These are phyloP conservation scores for Echium plantagineum DNA, from an alignment of 257 asterid species.

Conservation along the genomic window DNA sequence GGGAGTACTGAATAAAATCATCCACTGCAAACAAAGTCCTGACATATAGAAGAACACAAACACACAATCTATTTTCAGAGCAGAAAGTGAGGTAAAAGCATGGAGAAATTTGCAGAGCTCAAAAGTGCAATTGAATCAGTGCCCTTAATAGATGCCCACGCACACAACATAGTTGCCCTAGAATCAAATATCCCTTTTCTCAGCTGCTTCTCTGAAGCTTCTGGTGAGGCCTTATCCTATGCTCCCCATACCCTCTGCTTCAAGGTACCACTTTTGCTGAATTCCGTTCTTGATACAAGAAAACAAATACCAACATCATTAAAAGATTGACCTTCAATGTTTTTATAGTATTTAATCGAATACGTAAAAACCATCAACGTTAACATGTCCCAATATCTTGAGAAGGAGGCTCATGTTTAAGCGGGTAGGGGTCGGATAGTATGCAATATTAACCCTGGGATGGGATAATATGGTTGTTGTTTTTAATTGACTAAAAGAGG, in stretches of 20 bases:
- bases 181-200: constrained; percentile 60
- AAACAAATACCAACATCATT: no score
- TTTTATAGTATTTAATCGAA: no score
- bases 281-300: neutral
- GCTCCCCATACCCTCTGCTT: constrained; percentile 63
- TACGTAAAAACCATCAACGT: no score
- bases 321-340: no score
- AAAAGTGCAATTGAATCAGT: constrained; percentile 45
- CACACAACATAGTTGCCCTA: constrained; percentile 74
- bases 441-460: no score
- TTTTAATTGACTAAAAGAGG: no score
- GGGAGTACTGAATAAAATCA: no score
- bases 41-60: neutral
- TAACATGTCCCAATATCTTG: no score
- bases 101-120: constrained; percentile 52
- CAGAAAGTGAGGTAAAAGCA: constrained; percentile 4
- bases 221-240: constrained; percentile 52
- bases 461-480: no score
- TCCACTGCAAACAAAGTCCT: neutral
- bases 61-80: neutral
- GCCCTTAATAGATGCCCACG: constrained; percentile 80
- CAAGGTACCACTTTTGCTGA: constrained; percentile 36
- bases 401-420: no score
- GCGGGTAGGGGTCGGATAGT: no score
- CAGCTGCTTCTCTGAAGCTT: constrained; percentile 75